A percentile compares a stretch with the other conserved stretches of the same genome.
These are phyloP conservation scores for Blastobotrys ciferrii DNA, from an alignment of 1,139 yeast species.

Conservation along the genomic window DNA sequence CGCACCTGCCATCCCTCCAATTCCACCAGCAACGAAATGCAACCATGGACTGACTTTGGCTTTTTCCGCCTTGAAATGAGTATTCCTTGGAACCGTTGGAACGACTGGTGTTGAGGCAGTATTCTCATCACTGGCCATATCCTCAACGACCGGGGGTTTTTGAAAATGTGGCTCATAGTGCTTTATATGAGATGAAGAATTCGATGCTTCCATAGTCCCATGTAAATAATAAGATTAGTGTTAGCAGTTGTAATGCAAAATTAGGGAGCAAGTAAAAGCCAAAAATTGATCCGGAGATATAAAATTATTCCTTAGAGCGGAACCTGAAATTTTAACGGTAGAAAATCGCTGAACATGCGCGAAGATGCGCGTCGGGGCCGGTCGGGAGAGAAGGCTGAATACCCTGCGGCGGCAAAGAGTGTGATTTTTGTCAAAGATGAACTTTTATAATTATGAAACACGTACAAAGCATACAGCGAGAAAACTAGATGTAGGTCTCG, in stretches of 20 bases:
- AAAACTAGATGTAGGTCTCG: slow-evolving; percentile 92
- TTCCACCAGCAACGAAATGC: slow-evolving; percentile 97
- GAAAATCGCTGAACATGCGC: too few relatives aligned
- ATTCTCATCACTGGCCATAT: slow-evolving; percentile 24
- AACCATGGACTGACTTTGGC: slow-evolving; percentile 75
- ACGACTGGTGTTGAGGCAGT: slow-evolving; percentile 25
- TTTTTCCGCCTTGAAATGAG: slow-evolving; percentile 20
- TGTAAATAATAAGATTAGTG: too few relatives aligned
- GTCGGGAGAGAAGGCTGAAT: background rate
- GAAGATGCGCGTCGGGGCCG: background rate
- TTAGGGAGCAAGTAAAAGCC: background rate
- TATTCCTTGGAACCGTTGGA: slow-evolving; percentile 23
- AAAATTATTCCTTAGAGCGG: too few relatives aligned
- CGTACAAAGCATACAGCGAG: slow-evolving; percentile 3
- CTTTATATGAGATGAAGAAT: background rate
- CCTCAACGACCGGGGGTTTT: slow-evolving; percentile 24
- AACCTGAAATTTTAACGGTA: background rate
- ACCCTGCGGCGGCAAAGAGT: too few relatives aligned
- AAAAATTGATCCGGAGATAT: background rate
- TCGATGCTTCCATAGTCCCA: background rate
- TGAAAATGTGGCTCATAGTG: slow-evolving; percentile 3
- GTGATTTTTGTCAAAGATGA: background rate
- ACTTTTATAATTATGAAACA: slow-evolving; percentile 8
- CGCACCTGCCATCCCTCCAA: slow-evolving; percentile 98
- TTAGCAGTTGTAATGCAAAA: background rate